A percentile compares a stretch with the other conserved stretches of the same genome.
These are phyloP conservation scores for Cladophialophora carrionii DNA, from an alignment of 2,329 filamentous ascomycete species.

Conservation along the genomic window DNA sequence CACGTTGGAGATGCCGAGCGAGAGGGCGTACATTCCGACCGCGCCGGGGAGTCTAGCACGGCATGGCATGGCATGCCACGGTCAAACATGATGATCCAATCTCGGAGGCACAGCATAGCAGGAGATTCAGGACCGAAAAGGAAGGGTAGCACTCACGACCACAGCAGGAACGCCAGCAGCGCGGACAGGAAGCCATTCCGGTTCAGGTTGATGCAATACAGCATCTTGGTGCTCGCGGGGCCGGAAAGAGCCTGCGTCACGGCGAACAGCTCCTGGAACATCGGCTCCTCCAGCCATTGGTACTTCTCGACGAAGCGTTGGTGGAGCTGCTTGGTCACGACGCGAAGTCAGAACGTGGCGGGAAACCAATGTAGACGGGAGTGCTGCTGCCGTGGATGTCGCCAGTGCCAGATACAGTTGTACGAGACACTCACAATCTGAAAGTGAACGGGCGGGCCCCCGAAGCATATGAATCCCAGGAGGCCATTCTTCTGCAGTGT, in stretches of 20 bases:
- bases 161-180: slow-evolving; percentile 64
- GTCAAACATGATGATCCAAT: neutral
- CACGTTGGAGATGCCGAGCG: slow-evolving; percentile 66
- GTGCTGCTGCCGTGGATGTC: neutral
- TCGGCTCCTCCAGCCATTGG: slow-evolving; percentile 21
- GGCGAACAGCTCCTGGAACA: slow-evolving; percentile 74
- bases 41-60: slow-evolving; percentile 65
- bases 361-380: neutral
- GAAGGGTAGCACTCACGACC: slow-evolving; percentile 55
- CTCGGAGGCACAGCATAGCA: neutral
- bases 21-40: slow-evolving; percentile 69
- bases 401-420: neutral
- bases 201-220: slow-evolving; percentile 68
- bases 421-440: slow-evolving; percentile 53
- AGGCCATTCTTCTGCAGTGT: slow-evolving; percentile 42
- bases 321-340: slow-evolving; percentile 10
- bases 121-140: neutral
- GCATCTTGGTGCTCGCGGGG: slow-evolving; percentile 71
- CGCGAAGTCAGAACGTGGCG: neutral
- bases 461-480: slow-evolving; percentile 67
- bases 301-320: slow-evolving; percentile 22
- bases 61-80: neutral
- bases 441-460: slow-evolving; percentile 71
- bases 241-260: slow-evolving; percentile 70
- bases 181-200: slow-evolving; percentile 65